A percentile compares a stretch with the other conserved stretches of the same genome.
phyloP scores from a whole-genome alignment of 345 rosid genomes.

The Murraya paniculata region DNA sequence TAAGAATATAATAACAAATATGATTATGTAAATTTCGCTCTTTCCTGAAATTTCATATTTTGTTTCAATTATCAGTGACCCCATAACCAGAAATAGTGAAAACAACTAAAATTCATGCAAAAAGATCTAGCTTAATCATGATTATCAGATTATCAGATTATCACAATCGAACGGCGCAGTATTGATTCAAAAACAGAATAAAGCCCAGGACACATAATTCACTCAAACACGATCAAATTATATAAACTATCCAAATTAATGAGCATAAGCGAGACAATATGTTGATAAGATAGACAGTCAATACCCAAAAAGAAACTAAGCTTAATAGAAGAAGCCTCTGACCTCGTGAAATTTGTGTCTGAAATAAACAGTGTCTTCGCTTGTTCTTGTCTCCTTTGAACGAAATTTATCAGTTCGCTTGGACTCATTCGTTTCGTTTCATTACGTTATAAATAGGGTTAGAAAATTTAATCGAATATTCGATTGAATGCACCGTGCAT shows the following conservation, averaged over 20 bases:
- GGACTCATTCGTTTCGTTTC: too few relatives aligned
- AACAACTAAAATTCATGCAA: background rate
- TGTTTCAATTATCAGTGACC: background rate
- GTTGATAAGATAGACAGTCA: background rate
- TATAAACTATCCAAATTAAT: too few relatives aligned
- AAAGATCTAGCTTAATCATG: background rate
- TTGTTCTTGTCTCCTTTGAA: background rate
- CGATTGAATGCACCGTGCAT: too few relatives aligned
- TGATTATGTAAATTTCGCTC: too few relatives aligned
- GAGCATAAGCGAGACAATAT: background rate
- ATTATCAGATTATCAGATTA: background rate
- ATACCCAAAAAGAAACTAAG: background rate
- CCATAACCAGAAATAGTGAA: background rate
- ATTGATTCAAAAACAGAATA: background rate
- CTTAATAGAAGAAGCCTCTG: background rate
- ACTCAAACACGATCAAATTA: background rate
- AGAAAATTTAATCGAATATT: too few relatives aligned
- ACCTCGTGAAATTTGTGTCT: background rate
- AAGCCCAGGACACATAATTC: background rate
- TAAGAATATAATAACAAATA: background rate
- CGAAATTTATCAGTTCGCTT: background rate
- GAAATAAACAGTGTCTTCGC: background rate
- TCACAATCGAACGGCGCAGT: background rate
- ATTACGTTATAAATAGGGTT: too few relatives aligned
- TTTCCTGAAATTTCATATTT: background rate